phyloP scores from a whole-genome alignment of 2,329 filamentous ascomycete genomes.

The Verticillium zaregamsianum region DNA sequence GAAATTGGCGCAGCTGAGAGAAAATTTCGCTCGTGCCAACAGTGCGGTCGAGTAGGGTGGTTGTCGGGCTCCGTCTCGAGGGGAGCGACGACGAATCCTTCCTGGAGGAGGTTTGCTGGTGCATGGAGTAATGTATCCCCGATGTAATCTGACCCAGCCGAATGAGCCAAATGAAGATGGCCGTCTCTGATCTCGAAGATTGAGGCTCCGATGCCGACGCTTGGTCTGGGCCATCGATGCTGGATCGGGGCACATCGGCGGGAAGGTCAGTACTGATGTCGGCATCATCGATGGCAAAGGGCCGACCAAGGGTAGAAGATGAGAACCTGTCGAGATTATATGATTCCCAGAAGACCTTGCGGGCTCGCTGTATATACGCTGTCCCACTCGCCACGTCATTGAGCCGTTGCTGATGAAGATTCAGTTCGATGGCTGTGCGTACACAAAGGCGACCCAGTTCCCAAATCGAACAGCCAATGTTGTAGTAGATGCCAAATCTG shows the following conservation, averaged over 20 bases:
- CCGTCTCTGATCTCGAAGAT: neutral
- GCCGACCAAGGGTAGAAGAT: slow-evolving; percentile 6
- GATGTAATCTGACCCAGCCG: neutral
- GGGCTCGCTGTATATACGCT: neutral
- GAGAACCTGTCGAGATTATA: slow-evolving; percentile 7
- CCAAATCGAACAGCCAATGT: slow-evolving; percentile 10
- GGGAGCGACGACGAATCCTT: too few species aligned
- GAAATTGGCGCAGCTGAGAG: neutral
- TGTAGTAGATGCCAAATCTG: slow-evolving; percentile 7
- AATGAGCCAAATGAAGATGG: neutral
- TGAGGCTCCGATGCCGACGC: too few species aligned
- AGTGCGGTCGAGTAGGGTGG: too few species aligned
- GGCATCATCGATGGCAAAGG: slow-evolving; percentile 6
- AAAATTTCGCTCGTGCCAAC: neutral
- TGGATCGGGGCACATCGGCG: neutral
- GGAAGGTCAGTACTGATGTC: neutral
- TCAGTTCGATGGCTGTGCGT: slow-evolving; percentile 4
- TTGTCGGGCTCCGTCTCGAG: too few species aligned
- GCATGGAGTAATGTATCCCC: neutral
- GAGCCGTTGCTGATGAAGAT: neutral
- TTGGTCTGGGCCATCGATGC: too few species aligned
- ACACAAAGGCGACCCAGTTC: slow-evolving; percentile 7
- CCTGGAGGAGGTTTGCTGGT: neutral
- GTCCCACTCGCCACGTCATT: neutral
- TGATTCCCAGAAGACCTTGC: slow-evolving; percentile 5